Percentiles rank a stretch among this genome's conserved stretches.
These are phyloP conservation scores for Mucor irregularis DNA, from an alignment of 371 early-diverging fungal genomes.

Conservation along the genomic window DNA sequence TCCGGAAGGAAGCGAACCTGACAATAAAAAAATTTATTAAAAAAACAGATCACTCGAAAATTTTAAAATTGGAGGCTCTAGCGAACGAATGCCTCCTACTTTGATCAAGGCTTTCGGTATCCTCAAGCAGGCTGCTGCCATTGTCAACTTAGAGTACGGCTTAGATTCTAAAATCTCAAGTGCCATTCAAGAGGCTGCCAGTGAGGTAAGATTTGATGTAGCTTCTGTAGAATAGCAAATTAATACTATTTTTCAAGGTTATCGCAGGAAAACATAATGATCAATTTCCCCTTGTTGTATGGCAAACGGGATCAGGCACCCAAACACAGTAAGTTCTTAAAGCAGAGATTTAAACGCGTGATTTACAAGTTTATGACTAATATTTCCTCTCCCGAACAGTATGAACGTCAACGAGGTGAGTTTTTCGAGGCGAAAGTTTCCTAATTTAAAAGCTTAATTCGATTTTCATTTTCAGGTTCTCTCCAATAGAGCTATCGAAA, in stretches of 20 bases:
- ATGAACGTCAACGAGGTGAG: slow-evolving; percentile 80
- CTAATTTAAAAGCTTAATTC: neutral
- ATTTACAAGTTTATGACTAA: no score
- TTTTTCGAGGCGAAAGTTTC: neutral
- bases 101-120: slow-evolving; percentile 86
- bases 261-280: slow-evolving; percentile 77
- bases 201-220: slow-evolving; percentile 59
- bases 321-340: slow-evolving; percentile 77
- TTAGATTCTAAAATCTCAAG: slow-evolving; percentile 65
- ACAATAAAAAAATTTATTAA: no score
- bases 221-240: neutral
- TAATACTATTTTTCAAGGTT: slow-evolving; percentile 50
- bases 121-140: slow-evolving; percentile 87
- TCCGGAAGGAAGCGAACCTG: no score
- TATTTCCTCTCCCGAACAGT: no score
- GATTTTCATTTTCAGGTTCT: slow-evolving; percentile 53
- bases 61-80: slow-evolving; percentile 82
- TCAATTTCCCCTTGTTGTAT: slow-evolving; percentile 88
- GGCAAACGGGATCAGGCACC: slow-evolving; percentile 90
- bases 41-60: slow-evolving; percentile 67
- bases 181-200: slow-evolving; percentile 79
- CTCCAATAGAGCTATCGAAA: slow-evolving; percentile 88
- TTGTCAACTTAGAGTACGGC: slow-evolving; percentile 79
- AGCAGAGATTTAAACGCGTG: no score
- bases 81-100: slow-evolving; percentile 84